These are phyloP conservation scores for Escovopsis sp. DNA, from an alignment of 2,329 filamentous ascomycete genomes.

Conservation along the genomic window DNA sequence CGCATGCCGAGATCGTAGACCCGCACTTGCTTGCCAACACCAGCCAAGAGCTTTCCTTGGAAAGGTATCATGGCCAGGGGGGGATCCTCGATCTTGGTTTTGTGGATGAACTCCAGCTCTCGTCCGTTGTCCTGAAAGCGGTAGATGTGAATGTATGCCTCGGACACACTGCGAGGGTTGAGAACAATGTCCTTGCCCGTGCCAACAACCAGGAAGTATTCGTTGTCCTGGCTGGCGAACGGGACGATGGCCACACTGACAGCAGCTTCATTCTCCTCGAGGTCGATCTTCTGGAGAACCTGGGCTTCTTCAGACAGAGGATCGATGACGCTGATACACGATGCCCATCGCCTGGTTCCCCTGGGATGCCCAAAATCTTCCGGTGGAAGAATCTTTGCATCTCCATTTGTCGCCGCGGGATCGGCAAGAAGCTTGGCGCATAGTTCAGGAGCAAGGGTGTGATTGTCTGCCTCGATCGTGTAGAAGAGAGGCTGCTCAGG, in stretches of 20 bases:
- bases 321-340: slow-evolving; percentile 85
- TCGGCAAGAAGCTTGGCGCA: slow-evolving; percentile 61
- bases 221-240: slow-evolving; percentile 78
- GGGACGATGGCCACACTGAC: slow-evolving; percentile 73
- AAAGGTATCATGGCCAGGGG: slow-evolving; percentile 85
- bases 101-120: slow-evolving; percentile 87
- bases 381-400: slow-evolving; percentile 54
- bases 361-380: slow-evolving; percentile 82
- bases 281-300: slow-evolving; percentile 63
- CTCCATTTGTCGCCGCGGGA: slow-evolving; percentile 54
- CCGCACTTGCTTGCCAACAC: slow-evolving; percentile 66
- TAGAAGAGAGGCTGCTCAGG: slow-evolving; percentile 85
- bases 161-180: slow-evolving; percentile 58
- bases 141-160: slow-evolving; percentile 85
- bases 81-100: slow-evolving; percentile 81
- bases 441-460: slow-evolving; percentile 70
- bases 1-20: slow-evolving; percentile 90
- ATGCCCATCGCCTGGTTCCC: slow-evolving; percentile 79
- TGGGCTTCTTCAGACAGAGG: slow-evolving; percentile 54
- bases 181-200: slow-evolving; percentile 82
- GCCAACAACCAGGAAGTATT: slow-evolving; percentile 84
- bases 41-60: slow-evolving; percentile 79
- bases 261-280: slow-evolving; percentile 83
- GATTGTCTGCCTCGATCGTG: slow-evolving; percentile 85
- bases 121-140: slow-evolving; percentile 77